Conservation (phyloP, 257 asterid species). For the Nyctanthes arbortristis region DNA sequence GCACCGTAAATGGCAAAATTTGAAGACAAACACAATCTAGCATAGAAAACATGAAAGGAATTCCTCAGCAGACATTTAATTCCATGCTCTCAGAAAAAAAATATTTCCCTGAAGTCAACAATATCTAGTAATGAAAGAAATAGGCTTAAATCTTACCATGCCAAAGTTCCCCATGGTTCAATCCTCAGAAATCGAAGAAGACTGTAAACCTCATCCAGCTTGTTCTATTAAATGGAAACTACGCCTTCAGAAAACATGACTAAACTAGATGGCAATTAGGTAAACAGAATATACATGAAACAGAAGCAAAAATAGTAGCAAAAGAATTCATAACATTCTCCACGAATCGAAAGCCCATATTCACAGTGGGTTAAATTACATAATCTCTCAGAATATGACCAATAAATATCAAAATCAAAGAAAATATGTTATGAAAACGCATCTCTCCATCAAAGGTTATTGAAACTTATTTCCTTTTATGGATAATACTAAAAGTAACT, state of each 20-base stretch:
- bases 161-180: conserved; percentile 99
- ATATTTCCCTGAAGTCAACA: conserved; percentile 17
- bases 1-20: neutral
- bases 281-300: conserved; percentile 4
- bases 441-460: neutral
- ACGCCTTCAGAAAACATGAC: conserved; percentile 17
- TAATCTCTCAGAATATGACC: conserved; percentile 13
- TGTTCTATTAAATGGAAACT: conserved; percentile 64
- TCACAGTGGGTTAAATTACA: conserved; percentile 12
- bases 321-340: conserved; percentile 1
- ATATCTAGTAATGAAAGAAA: conserved; percentile 13
- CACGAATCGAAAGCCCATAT: neutral
- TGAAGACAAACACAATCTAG: neutral
- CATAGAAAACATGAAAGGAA: neutral
- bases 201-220: conserved; percentile 88
- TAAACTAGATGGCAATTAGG: conserved; percentile 16
- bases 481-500: neutral
- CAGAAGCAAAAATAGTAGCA: too few species aligned
- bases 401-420: neutral
- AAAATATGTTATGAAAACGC: neutral
- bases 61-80: conserved; percentile 7
- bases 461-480: neutral
- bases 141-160: conserved; percentile 60
- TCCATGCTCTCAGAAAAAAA: conserved; percentile 7
- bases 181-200: conserved; percentile 93